Evolutionary conservation across 129 eudicot species (phyloP).

Genomic region (Arctium lappa): DNA sequence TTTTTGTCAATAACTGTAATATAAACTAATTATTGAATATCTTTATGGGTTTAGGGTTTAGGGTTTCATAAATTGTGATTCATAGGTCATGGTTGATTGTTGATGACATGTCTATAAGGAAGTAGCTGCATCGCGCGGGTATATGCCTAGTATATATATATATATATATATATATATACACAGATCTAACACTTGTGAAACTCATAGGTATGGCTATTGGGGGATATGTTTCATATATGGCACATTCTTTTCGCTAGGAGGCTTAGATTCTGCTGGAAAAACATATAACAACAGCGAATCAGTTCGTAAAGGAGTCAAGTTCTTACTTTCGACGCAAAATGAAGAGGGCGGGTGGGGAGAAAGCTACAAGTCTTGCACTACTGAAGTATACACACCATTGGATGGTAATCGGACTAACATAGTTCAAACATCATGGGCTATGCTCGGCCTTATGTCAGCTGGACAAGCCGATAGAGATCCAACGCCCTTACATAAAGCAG

Average conservation of each 20-base stretch:
- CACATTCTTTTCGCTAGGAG: constrained; percentile 49
- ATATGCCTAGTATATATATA: too few relatives aligned
- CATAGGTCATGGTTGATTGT: too few relatives aligned
- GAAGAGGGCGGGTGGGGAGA: constrained; percentile 81
- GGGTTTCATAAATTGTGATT: too few relatives aligned
- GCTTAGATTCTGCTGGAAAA: constrained; percentile 43
- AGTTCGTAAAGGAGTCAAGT: constrained; percentile 45
- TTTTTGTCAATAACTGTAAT: too few relatives aligned
- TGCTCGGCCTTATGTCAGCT: constrained; percentile 51
- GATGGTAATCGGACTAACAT: constrained; percentile 42
- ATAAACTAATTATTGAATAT: too few relatives aligned
- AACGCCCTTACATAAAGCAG: constrained; percentile 37
- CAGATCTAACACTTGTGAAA: background rate
- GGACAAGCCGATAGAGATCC: constrained; percentile 45
- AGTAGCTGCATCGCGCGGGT: too few relatives aligned
- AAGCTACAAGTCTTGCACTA: constrained; percentile 59
- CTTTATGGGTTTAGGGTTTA: too few relatives aligned
- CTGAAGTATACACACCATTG: constrained; percentile 49
- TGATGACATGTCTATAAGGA: too few relatives aligned
- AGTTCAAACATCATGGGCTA: constrained; percentile 63
- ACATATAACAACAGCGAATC: constrained; percentile 47
- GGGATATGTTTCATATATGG: constrained; percentile 69
- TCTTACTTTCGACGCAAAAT: constrained; percentile 46
- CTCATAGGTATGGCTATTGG: constrained; percentile 55
- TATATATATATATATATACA: too few relatives aligned